Evolutionary conservation across 140 eudicot genomes (phyloP).

Genomic region (Bidens hawaiensis): DNA sequence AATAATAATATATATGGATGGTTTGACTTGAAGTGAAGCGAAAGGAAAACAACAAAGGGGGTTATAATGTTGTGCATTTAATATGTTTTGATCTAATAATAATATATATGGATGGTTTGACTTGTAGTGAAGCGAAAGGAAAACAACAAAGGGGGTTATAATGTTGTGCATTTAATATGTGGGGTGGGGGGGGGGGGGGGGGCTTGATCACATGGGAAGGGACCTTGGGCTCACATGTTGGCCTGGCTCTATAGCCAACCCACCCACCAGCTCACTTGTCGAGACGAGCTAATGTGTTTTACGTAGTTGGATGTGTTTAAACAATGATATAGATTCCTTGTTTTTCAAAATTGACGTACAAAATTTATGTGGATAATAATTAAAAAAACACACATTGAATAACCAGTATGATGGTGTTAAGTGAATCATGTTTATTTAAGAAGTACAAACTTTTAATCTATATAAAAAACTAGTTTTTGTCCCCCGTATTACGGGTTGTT

Average conservation of each 20-base stretch:
- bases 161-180: constrained; percentile 11
- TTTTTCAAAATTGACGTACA: neutral
- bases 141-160: constrained; percentile 12
- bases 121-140: constrained; percentile 4
- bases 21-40: neutral
- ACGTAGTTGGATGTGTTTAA: neutral
- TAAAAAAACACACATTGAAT: no score
- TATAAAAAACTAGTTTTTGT: no score
- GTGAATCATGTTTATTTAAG: no score
- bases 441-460: no score
- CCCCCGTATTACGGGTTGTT: no score
- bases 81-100: constrained; percentile 9
- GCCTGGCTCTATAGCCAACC: neutral
- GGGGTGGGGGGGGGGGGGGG: no score
- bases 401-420: no score
- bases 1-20: constrained; percentile 16
- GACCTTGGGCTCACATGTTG: constrained; percentile 19
- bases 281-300: neutral
- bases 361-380: no score
- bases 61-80: constrained; percentile 14
- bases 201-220: constrained; percentile 29
- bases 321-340: neutral
- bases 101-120: neutral
- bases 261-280: neutral
- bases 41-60: constrained; percentile 12